These are phyloP conservation scores for Coemansia erecta DNA, from an alignment of 192 early-diverging fungal species.

Conservation along the genomic window DNA sequence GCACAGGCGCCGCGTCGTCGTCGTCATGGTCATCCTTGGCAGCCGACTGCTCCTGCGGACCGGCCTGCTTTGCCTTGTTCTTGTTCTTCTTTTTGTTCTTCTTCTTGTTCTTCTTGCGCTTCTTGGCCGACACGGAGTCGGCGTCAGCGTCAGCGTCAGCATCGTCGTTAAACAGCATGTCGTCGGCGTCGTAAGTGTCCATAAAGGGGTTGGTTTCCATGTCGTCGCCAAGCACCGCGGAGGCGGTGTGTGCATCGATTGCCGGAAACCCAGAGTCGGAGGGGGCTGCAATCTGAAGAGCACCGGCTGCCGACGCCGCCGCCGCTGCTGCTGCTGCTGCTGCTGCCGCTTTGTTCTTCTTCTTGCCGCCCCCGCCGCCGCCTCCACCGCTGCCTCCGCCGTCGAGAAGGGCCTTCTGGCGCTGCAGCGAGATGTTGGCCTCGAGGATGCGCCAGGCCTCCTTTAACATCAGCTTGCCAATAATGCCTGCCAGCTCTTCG, in stretches of 20 bases:
- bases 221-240: slow-evolving; percentile 7
- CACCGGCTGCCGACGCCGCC: neutral
- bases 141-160: no score
- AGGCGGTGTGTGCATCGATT: neutral
- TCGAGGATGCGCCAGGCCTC: slow-evolving; percentile 72
- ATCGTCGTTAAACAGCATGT: slow-evolving; percentile 23
- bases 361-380: slow-evolving; percentile 13
- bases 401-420: slow-evolving; percentile 43
- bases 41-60: neutral
- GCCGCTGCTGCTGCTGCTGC: neutral
- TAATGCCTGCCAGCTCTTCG: slow-evolving; percentile 66
- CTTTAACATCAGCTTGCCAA: slow-evolving; percentile 71
- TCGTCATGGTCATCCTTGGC: slow-evolving; percentile 1
- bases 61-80: slow-evolving; percentile 15
- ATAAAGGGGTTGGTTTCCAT: no score
- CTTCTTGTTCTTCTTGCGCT: slow-evolving; percentile 50
- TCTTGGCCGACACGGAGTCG: slow-evolving; percentile 27
- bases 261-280: neutral
- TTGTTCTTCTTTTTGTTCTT: slow-evolving; percentile 48
- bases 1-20: neutral
- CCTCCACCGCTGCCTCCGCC: slow-evolving; percentile 11
- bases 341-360: slow-evolving; percentile 19
- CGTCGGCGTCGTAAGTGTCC: slow-evolving; percentile 1
- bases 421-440: slow-evolving; percentile 54
- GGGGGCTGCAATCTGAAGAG: neutral